These are phyloP conservation scores for Bjerkandera adusta DNA, from an alignment of 1,284 basidiomycete genomes.

Conservation along the genomic window DNA sequence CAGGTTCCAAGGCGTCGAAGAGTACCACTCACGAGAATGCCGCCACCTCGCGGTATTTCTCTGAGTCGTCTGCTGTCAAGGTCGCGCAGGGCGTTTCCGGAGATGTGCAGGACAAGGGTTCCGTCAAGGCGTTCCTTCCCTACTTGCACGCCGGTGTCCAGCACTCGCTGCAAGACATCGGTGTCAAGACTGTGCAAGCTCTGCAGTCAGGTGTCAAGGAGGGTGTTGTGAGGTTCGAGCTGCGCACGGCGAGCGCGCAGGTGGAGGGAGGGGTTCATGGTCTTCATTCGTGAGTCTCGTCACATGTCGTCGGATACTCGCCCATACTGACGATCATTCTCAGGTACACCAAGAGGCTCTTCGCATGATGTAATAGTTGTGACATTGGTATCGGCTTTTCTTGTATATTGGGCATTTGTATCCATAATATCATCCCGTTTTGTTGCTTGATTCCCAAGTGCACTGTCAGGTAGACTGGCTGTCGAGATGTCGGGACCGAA, in stretches of 20 bases:
- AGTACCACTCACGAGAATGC: constrained; percentile 81
- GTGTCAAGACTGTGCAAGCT: constrained; percentile 65
- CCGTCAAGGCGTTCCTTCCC: constrained; percentile 86
- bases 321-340: background rate
- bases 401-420: constrained; percentile 13
- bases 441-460: too few species aligned
- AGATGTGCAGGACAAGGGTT: constrained; percentile 97
- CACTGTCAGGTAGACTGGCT: too few species aligned
- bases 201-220: constrained; percentile 63
- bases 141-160: constrained; percentile 93
- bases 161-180: constrained; percentile 96
- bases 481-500: too few species aligned
- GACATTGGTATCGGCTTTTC: background rate
- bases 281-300: constrained; percentile 71
- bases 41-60: constrained; percentile 96
- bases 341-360: constrained; percentile 21
- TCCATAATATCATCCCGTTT: constrained; percentile 10
- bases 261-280: constrained; percentile 96
- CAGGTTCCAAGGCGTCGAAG: constrained; percentile 42
- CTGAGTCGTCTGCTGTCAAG: constrained; percentile 92
- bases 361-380: constrained; percentile 19
- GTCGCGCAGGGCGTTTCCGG: constrained; percentile 98
- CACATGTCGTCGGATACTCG: background rate
- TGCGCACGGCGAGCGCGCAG: constrained; percentile 94
- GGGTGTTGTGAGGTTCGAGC: constrained; percentile 85